These are phyloP conservation scores for Myriosclerotinia duriaeana DNA, from an alignment of 2,329 filamentous ascomycete genomes.

Conservation along the genomic window DNA sequence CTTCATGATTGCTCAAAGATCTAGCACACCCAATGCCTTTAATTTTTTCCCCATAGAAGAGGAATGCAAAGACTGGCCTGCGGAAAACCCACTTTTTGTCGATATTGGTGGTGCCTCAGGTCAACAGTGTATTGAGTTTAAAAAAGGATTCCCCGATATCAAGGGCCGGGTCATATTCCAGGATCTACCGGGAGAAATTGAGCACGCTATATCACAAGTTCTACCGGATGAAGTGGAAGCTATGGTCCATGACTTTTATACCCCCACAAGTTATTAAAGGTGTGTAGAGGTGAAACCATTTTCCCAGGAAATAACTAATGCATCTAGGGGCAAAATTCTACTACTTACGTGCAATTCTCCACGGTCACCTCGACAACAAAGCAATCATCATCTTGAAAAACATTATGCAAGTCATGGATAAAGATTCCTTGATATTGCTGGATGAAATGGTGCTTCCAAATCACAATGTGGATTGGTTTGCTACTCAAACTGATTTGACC, in stretches of 20 bases:
- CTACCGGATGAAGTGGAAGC: slow-evolving; percentile 38
- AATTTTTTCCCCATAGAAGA: slow-evolving; percentile 18
- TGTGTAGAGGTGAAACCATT: neutral
- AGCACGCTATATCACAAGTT: slow-evolving; percentile 30
- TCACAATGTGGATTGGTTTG: slow-evolving; percentile 38
- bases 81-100: slow-evolving; percentile 26
- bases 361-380: slow-evolving; percentile 44
- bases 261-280: slow-evolving; percentile 35
- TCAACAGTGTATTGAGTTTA: slow-evolving; percentile 11
- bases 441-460: slow-evolving; percentile 47
- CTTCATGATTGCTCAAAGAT: slow-evolving; percentile 23
- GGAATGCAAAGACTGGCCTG: slow-evolving; percentile 31
- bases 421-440: slow-evolving; percentile 44
- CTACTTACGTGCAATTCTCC: slow-evolving; percentile 44
- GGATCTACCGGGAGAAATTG: slow-evolving; percentile 38
- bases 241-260: slow-evolving; percentile 38
- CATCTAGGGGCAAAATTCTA: slow-evolving; percentile 36
- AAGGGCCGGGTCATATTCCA: slow-evolving; percentile 43
- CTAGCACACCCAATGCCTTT: slow-evolving; percentile 7
- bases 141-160: neutral
- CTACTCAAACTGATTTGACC: slow-evolving; percentile 42
- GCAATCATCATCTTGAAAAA: slow-evolving; percentile 41
- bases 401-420: slow-evolving; percentile 40
- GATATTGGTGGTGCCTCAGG: neutral
- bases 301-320: neutral